These are phyloP conservation scores for Lentinula guzmanii DNA, from an alignment of 768 basidiomycete species.

Conservation along the genomic window DNA sequence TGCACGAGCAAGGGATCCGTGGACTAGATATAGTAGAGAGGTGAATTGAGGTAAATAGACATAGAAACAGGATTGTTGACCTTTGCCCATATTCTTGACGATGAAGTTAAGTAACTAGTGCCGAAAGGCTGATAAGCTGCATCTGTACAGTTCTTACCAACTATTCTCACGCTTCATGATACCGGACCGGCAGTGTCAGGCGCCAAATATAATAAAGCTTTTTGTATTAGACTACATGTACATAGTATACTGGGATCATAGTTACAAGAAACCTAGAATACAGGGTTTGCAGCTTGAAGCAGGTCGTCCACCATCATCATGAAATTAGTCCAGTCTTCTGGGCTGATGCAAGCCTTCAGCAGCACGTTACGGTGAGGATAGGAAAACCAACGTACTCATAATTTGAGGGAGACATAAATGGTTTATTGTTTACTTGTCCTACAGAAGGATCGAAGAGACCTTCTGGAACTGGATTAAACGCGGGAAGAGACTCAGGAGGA, in stretches of 20 bases:
- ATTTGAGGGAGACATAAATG: not conserved
- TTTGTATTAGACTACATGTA: too few species aligned
- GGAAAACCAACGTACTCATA: not conserved
- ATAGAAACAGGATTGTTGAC: constrained; percentile 21
- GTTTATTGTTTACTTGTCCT: not conserved
- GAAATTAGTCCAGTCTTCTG: not conserved
- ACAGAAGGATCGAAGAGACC: not conserved
- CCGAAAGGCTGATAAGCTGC: not conserved
- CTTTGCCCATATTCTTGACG: constrained; percentile 63
- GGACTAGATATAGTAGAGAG: constrained; percentile 46
- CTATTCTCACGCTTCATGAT: not conserved
- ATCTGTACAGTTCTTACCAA: not conserved
- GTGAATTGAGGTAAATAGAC: not conserved
- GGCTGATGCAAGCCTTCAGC: not conserved
- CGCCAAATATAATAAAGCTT: too few species aligned
- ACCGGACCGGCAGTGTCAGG: not conserved
- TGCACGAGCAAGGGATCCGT: constrained; percentile 99
- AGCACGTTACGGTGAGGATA: not conserved
- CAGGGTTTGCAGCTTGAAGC: not conserved
- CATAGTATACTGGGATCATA: too few species aligned
- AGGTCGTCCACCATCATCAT: constrained; percentile 1
- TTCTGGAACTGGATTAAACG: not conserved
- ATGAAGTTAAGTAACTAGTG: constrained; percentile 9
- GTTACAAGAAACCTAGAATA: not conserved
- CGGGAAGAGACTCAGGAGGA: not conserved